Percentiles rank a stretch among this genome's conserved stretches.
phyloP scores from a whole-genome alignment of 169 alveolate genomes.

The Cryptosporidium baileyi region DNA sequence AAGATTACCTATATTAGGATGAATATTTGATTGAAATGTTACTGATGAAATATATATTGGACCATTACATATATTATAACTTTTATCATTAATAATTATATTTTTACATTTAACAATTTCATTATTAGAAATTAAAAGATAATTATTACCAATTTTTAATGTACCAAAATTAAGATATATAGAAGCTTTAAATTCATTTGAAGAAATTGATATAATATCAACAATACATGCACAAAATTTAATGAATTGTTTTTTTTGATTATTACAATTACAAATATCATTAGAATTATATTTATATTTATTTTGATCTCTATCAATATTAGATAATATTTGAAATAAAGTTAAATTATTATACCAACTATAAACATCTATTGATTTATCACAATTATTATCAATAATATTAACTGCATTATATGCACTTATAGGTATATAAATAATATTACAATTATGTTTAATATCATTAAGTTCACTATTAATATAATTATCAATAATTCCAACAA shows the following conservation, averaged over 20 bases:
- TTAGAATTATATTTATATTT: neutral
- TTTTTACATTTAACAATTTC: conserved; percentile 4
- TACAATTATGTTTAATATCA: conserved; percentile 4
- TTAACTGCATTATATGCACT: conserved; percentile 32
- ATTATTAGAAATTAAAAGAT: neutral
- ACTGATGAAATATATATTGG: conserved; percentile 20
- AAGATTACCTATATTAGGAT: conserved; percentile 4
- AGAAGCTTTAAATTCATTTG: conserved; percentile 16
- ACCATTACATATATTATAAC: neutral
- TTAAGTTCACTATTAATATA: conserved; percentile 9
- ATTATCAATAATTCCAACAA: neutral
- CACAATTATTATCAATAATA: neutral
- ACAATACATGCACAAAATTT: conserved; percentile 8
- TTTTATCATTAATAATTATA: neutral
- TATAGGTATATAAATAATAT: conserved; percentile 11
- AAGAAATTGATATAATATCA: conserved; percentile 12
- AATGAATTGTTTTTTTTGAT: neutral
- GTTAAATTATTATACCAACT: conserved; percentile 32
- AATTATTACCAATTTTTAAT: conserved; percentile 24
- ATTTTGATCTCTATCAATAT: neutral
- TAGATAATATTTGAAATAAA: neutral
- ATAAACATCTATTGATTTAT: neutral
- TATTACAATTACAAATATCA: neutral
- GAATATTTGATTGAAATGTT: neutral
- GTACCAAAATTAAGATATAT: conserved; percentile 17